A percentile compares a stretch with the other conserved stretches of the same genome.
phyloP scores from a whole-genome alignment of 2,329 filamentous ascomycete genomes.

The Claviceps africana region DNA sequence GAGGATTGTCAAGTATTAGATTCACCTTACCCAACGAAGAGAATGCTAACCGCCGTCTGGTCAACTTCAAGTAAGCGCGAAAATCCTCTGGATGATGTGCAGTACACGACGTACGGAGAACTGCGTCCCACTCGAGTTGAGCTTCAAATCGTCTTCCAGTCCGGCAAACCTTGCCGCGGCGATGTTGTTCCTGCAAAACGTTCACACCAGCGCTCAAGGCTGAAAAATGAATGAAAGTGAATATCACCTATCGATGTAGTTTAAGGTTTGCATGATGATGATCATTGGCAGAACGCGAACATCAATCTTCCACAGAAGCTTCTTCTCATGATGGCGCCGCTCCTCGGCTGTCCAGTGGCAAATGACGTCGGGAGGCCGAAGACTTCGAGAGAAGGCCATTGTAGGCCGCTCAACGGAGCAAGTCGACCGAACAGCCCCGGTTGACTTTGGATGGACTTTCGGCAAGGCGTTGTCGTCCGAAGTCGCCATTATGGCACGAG shows the following conservation, averaged over 20 bases:
- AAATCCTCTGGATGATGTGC: too few species aligned
- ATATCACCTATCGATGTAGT: slow-evolving; percentile 34
- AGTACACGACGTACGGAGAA: slow-evolving; percentile 6
- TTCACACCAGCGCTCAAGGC: not conserved
- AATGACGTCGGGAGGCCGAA: slow-evolving; percentile 1
- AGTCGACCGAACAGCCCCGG: not conserved
- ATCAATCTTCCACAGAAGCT: slow-evolving; percentile 25
- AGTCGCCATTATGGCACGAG: not conserved
- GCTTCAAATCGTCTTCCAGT: slow-evolving; percentile 36
- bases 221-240: not conserved
- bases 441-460: not conserved
- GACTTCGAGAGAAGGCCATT: not conserved
- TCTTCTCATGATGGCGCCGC: slow-evolving; percentile 13
- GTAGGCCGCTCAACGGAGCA: not conserved
- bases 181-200: slow-evolving; percentile 23
- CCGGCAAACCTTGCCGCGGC: slow-evolving; percentile 12
- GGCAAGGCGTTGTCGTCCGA: not conserved
- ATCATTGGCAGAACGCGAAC: slow-evolving; percentile 31
- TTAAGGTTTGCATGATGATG: slow-evolving; percentile 45
- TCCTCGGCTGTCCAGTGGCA: slow-evolving; percentile 1
- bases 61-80: not conserved
- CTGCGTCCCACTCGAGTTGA: slow-evolving; percentile 19
- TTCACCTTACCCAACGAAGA: slow-evolving; percentile 32
- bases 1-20: not conserved
- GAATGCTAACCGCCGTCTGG: slow-evolving; percentile 33